phyloP scores from a whole-genome alignment of 805 yeast genomes.

The Candida hungchunana region DNA sequence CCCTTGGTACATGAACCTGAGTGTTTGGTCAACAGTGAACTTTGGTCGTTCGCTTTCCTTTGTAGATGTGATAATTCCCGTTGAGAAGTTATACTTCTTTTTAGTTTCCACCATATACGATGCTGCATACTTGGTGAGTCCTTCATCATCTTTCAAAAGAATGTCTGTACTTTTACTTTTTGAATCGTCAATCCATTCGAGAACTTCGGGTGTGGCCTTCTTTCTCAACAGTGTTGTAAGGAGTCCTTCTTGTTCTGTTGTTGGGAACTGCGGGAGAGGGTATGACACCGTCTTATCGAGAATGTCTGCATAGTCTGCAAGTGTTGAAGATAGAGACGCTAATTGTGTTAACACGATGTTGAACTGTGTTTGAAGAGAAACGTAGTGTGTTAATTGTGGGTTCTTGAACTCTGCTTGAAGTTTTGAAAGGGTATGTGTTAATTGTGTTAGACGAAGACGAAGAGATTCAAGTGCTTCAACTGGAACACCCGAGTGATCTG shows the following conservation, averaged over 20 bases:
- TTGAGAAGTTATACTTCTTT: constrained; percentile 57
- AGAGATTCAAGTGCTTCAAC: constrained; percentile 58
- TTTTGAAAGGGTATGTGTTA: constrained; percentile 55
- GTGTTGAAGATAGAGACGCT: constrained; percentile 65
- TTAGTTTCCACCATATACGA: constrained; percentile 47
- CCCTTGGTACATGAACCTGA: constrained; percentile 47
- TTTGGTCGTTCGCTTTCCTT: constrained; percentile 22
- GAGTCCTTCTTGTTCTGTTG: constrained; percentile 77
- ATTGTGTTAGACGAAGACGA: constrained; percentile 56
- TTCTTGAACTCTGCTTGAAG: constrained; percentile 50
- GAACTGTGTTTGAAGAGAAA: constrained; percentile 77
- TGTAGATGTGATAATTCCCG: constrained; percentile 53
- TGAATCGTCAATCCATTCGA: constrained; percentile 68
- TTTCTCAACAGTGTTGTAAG: constrained; percentile 82
- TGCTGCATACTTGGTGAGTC: constrained; percentile 66
- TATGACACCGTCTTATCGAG: constrained; percentile 69
- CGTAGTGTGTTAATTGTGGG: constrained; percentile 48
- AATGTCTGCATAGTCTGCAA: constrained; percentile 55
- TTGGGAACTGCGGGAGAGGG: constrained; percentile 82
- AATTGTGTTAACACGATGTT: constrained; percentile 81
- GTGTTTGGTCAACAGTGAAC: constrained; percentile 33
- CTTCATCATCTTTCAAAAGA: constrained; percentile 46
- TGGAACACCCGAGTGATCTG: constrained; percentile 46
- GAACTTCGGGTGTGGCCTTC: constrained; percentile 86
- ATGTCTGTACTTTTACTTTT: constrained; percentile 26